A percentile compares a stretch with the other conserved stretches of the same genome.
These are phyloP conservation scores for Phaeoacremonium minimum DNA, from an alignment of 2,329 filamentous ascomycete species.

Conservation along the genomic window DNA sequence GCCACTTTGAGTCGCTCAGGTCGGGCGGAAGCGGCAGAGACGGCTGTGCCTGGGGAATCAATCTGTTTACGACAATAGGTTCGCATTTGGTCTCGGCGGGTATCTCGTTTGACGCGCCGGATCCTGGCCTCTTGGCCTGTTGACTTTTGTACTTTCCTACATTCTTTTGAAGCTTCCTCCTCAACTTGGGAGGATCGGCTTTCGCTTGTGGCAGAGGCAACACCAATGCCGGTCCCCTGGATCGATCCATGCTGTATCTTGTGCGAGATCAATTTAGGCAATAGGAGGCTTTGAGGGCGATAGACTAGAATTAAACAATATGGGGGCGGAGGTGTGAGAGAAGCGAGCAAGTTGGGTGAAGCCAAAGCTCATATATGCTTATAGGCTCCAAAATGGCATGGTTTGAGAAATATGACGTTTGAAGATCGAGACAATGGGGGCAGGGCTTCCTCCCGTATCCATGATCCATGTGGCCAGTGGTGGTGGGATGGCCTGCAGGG, in stretches of 20 bases:
- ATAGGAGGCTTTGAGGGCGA: constrained; percentile 2
- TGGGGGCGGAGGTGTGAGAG: constrained; percentile 2
- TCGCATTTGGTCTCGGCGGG: constrained; percentile 10
- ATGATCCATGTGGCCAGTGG: too few relatives aligned
- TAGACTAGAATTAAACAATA: constrained; percentile 6
- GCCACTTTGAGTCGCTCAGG: constrained; percentile 26
- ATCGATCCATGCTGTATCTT: constrained; percentile 15
- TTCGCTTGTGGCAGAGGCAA: constrained; percentile 10
- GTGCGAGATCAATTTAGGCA: constrained; percentile 13
- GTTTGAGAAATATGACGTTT: constrained; percentile 6
- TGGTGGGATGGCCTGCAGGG: too few relatives aligned
- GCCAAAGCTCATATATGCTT: neutral
- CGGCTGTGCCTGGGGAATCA: constrained; percentile 7
- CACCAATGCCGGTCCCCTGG: constrained; percentile 14
- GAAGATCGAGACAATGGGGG: too few relatives aligned
- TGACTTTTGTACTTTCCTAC: constrained; percentile 14
- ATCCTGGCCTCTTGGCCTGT: constrained; percentile 8
- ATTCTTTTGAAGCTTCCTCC: constrained; percentile 26
- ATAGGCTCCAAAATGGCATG: neutral
- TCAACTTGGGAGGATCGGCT: constrained; percentile 15
- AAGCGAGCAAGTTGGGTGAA: neutral
- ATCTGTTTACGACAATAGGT: constrained; percentile 8
- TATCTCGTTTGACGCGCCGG: constrained; percentile 10
- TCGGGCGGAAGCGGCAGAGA: constrained; percentile 21
- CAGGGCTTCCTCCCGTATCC: too few relatives aligned